Conservation (phyloP, 768 basidiomycete species). For the Amyloporia xantha region DNA sequence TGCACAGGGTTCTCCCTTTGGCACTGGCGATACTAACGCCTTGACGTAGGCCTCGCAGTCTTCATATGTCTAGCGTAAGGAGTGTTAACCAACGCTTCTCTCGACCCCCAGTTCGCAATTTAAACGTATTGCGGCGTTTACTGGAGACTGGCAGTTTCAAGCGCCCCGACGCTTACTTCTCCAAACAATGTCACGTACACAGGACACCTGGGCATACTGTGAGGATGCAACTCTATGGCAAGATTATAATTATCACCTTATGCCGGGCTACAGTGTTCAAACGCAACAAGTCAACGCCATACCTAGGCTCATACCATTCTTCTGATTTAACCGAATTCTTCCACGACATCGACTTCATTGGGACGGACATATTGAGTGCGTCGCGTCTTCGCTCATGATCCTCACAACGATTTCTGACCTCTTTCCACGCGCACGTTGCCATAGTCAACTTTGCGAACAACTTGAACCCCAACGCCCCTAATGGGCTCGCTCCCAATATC, state of each 20-base stretch:
- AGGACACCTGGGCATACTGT: conserved; percentile 5
- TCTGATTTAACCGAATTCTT: conserved; percentile 1
- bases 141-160: conserved; percentile 19
- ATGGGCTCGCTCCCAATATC: neutral
- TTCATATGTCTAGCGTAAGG: neutral
- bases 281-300: neutral
- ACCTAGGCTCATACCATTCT: neutral
- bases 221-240: neutral
- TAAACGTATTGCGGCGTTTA: conserved; percentile 23
- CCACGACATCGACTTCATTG: neutral
- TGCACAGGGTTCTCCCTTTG: neutral
- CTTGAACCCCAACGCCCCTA: conserved; percentile 36
- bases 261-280: neutral
- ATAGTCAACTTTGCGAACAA: conserved; percentile 34
- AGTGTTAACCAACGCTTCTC: neutral
- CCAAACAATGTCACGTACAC: neutral
- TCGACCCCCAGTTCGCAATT: conserved; percentile 6
- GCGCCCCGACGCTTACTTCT: conserved; percentile 14
- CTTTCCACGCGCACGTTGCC: neutral
- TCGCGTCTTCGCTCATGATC: conserved; percentile 23
- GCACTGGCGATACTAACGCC: neutral
- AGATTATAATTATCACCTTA: neutral
- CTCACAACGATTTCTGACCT: neutral
- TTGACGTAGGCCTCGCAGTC: neutral
- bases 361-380: neutral